Evolutionary conservation across 768 basidiomycete genomes (phyloP), one percentile per base, ranked within the genome.

Genomic region (Suillus discolor): DNA sequence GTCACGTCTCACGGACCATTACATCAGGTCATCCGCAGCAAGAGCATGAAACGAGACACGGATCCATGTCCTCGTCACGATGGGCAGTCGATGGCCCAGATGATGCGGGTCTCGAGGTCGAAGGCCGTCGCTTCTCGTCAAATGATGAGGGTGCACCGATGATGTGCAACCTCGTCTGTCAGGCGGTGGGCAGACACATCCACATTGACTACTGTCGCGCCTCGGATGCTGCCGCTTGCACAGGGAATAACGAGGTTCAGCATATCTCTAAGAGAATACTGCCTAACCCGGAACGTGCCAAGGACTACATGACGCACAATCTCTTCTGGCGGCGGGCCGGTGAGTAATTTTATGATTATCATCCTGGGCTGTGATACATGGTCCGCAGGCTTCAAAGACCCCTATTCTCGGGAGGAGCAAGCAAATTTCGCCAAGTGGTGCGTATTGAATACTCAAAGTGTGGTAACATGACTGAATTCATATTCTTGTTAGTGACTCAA

Each of bases 21-120:
- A 31, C 20, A 41, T 5, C 25, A 89, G 88, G 84, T 0, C 88
- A 89, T 64, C 64, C 84, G 0, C 87, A 89, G 64, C 79, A 82
- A 67, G 85, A 87, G 54, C 88, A 89, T 45, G 87, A 88, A 53
- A 89, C 88, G 0, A 79, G 79, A 18, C 88, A 89, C 64, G 89
- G 88, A 6, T 87, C 86, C 1, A 89, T 89, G 87, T 83, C 85
- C 0, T 79, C 76, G 63, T 84, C 85, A 0, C 78, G 79, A 49
- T 89, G 89, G 89, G 77, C 82, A 0, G 71, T 88, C 4, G 85
- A 88, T 62, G 84, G 83, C 1, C 80, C 81, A 1, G 83, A 86
- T 9, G 85, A 80, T 20, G 79, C 78, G 2, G 72, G 76, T 2
- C 63, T 88, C 0, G 89, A 89, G 67, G 74, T 88, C 4, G 81